Evolutionary conservation across 495 filamentous ascomycete species (phyloP).

Genomic region (Ramalina intermedia): DNA sequence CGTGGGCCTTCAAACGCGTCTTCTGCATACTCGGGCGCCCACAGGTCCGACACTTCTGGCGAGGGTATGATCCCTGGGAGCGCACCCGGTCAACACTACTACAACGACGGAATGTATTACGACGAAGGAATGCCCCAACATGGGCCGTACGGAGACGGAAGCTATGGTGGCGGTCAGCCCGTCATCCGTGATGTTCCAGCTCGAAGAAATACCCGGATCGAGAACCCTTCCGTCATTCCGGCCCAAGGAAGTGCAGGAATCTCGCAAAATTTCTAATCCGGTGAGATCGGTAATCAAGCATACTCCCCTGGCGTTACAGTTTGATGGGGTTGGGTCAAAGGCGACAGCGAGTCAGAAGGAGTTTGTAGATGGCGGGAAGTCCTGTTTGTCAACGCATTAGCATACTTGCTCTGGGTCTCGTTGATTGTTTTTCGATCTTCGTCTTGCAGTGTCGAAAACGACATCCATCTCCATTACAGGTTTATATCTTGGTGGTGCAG

Average conservation of each 20-base stretch:
- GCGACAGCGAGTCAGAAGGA: too few species aligned
- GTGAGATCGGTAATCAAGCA: background rate
- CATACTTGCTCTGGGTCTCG: too few species aligned
- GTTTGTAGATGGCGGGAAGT: too few species aligned
- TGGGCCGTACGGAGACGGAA: conserved; percentile 40
- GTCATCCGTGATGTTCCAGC: conserved; percentile 91
- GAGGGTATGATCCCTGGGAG: conserved; percentile 45
- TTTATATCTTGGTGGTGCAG: too few species aligned
- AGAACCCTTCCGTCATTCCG: conserved; percentile 73
- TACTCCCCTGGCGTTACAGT: background rate
- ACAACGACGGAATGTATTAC: conserved; percentile 40
- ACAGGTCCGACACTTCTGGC: conserved; percentile 71
- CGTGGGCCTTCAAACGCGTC: conserved; percentile 93
- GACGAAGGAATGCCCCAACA: conserved; percentile 38
- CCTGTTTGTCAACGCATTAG: too few species aligned
- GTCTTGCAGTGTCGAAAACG: too few species aligned
- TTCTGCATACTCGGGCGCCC: conserved; percentile 77
- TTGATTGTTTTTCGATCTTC: too few species aligned
- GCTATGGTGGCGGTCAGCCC: conserved; percentile 47
- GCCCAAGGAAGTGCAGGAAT: conserved; percentile 87
- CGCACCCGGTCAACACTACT: conserved; percentile 32
- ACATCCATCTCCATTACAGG: too few species aligned
- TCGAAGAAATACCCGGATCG: conserved; percentile 81
- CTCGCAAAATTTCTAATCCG: conserved; percentile 80
- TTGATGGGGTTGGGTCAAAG: too few species aligned